Evolutionary conservation across 192 early-diverging fungal genomes (phyloP), one percentile per base, ranked within the genome.

Genomic region (Funneliformis geosporum): DNA sequence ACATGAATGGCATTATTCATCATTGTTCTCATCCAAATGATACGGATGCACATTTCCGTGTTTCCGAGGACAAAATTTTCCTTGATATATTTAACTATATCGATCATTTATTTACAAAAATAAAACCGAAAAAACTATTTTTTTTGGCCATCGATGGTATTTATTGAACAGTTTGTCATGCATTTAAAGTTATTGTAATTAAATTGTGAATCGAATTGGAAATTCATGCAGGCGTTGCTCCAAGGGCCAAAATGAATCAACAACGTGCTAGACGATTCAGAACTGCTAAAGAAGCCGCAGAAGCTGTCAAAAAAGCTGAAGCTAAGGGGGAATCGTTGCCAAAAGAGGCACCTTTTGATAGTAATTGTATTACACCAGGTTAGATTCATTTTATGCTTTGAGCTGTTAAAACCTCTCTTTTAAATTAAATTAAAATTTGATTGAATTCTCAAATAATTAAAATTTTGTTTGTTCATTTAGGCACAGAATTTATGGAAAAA

Each of bases 1-100:
- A 99, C 80, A 97, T 99, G 97, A 99, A 99, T 83, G 98, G 98
- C 43, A 96, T 99, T 75, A 95, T 99, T 83, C 98, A 98, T 84
- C 94, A 95, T 80, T 99, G 97, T 86, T 94, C 95, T 38, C 96
- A 97, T 82, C 92, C 95, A 25, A 97, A 98, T 83, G 95, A 96
- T 78, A 89, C 89, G 80, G 93, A 95, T 84, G 91, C 90, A 4
- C 92, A 94, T 70, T 96, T 95, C 79, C 90, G 95, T 50, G 89
- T 96, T 38, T 94, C 96, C 2, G 97, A 99, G 83, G 94, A 94
- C 79, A 92, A 97, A 86, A 98, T 97, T 77, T 99, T 95, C 82
- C 78, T 96, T 16, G 90, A 88, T 18, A 98, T 98, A 25, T 99
- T 99, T 87, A 94, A 95, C 85, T 99, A 99, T 82, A 94, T 99